Evolutionary conservation across 768 basidiomycete species (phyloP).

Genomic region (Amanita subjunquillea): DNA sequence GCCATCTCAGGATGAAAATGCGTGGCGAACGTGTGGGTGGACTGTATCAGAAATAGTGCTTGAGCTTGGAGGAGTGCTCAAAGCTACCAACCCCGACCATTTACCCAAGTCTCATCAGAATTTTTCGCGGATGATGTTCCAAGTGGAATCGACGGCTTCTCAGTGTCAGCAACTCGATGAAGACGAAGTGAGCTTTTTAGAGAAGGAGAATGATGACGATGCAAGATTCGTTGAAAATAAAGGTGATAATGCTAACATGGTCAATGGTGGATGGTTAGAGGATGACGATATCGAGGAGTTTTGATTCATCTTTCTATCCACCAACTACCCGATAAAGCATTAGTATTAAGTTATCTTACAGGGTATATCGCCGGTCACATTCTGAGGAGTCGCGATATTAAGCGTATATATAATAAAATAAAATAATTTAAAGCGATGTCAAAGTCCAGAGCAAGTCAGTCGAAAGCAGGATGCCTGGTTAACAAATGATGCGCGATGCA

Average conservation of each 20-base stretch:
- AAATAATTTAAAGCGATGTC: background rate
- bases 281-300: slow-evolving; percentile 52
- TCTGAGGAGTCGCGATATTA: background rate
- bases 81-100: slow-evolving; percentile 26
- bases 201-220: slow-evolving; percentile 7
- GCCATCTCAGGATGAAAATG: slow-evolving; percentile 11
- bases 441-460: background rate
- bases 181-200: slow-evolving; percentile 18
- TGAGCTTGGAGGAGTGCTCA: slow-evolving; percentile 52
- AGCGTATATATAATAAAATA: slow-evolving; percentile 3
- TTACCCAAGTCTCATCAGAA: slow-evolving; percentile 27
- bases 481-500: too few species aligned
- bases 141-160: background rate
- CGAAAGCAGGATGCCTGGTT: background rate
- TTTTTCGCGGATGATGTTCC: slow-evolving; percentile 46
- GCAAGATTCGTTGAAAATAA: slow-evolving; percentile 8
- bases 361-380: background rate
- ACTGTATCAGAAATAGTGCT: slow-evolving; percentile 36
- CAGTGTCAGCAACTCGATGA: slow-evolving; percentile 22
- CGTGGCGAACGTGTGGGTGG: slow-evolving; percentile 34
- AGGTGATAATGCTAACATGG: slow-evolving; percentile 22
- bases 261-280: slow-evolving; percentile 41
- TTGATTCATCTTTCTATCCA: slow-evolving; percentile 6
- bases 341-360: background rate
- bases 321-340: background rate